These are phyloP conservation scores for Bruguiera hainesii DNA, from an alignment of 441 rosid species.

Conservation along the genomic window DNA sequence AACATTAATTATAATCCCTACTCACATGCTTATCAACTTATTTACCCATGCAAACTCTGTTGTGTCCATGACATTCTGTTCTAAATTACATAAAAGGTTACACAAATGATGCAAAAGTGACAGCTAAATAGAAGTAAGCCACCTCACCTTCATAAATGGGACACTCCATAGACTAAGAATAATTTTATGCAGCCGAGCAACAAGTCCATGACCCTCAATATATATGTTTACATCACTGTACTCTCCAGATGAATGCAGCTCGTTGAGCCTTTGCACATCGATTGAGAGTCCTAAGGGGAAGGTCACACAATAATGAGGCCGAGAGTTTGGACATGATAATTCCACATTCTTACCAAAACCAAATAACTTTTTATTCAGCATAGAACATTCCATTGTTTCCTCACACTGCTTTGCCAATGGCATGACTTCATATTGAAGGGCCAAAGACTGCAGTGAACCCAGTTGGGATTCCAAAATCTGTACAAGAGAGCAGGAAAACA, in stretches of 20 bases:
- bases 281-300: conserved; percentile 75
- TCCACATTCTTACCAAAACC: conserved; percentile 53
- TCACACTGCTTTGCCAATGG: conserved; percentile 78
- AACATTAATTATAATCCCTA: not conserved
- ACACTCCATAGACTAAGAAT: conserved; percentile 84
- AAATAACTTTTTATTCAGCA: conserved; percentile 48
- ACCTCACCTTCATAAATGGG: conserved; percentile 86
- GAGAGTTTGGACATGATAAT: conserved; percentile 54
- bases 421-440: conserved; percentile 65
- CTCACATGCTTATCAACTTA: not conserved
- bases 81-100: conserved; percentile 3
- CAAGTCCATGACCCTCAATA: conserved; percentile 62
- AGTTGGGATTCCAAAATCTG: conserved; percentile 79
- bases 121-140: conserved; percentile 6
- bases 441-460: conserved; percentile 49
- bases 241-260: conserved; percentile 42
- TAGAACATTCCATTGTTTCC: conserved; percentile 53
- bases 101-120: conserved; percentile 10
- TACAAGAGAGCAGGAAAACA: conserved; percentile 14
- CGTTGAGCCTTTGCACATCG: conserved; percentile 55
- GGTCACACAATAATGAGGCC: conserved; percentile 40
- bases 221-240: conserved; percentile 59
- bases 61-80: not conserved
- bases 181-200: conserved; percentile 63
- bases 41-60: not conserved